These are phyloP conservation scores for Lentinula aciculospora DNA, from an alignment of 768 basidiomycete genomes.

Conservation along the genomic window DNA sequence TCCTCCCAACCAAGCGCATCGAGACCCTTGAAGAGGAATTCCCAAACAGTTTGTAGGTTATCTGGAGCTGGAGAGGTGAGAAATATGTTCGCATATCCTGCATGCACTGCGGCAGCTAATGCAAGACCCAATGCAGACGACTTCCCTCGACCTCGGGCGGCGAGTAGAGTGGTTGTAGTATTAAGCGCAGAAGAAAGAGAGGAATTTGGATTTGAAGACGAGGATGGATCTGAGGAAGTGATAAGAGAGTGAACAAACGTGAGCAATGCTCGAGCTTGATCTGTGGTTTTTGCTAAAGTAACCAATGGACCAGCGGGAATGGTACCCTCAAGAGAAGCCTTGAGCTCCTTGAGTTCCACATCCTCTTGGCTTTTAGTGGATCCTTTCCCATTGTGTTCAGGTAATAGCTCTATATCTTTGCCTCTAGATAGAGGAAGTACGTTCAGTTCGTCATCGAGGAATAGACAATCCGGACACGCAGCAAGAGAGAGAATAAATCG, in stretches of 20 bases:
- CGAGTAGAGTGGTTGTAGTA: slow-evolving; percentile 93
- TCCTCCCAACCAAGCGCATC: slow-evolving; percentile 95
- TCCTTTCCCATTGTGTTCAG: not conserved
- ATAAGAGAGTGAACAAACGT: slow-evolving; percentile 91
- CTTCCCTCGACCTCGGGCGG: slow-evolving; percentile 93
- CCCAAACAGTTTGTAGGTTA: slow-evolving; percentile 96
- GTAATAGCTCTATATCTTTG: slow-evolving; percentile 78
- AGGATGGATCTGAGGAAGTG: slow-evolving; percentile 25
- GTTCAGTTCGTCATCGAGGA: slow-evolving; percentile 97
- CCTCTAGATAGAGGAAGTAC: slow-evolving; percentile 93
- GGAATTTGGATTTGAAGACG: not conserved
- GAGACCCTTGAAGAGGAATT: slow-evolving; percentile 96
- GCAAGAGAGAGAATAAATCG: slow-evolving; percentile 97
- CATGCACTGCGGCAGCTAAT: slow-evolving; percentile 86
- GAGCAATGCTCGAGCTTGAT: slow-evolving; percentile 91
- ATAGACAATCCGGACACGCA: slow-evolving; percentile 86
- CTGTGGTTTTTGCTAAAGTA: slow-evolving; percentile 85
- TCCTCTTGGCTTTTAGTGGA: slow-evolving; percentile 42
- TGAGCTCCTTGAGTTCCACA: slow-evolving; percentile 70
- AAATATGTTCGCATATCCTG: slow-evolving; percentile 97
- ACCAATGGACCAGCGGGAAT: slow-evolving; percentile 87
- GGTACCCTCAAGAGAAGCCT: slow-evolving; percentile 59
- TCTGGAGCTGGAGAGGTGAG: slow-evolving; percentile 97
- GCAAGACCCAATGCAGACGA: slow-evolving; percentile 94
- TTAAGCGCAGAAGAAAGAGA: slow-evolving; percentile 4